These are phyloP conservation scores for Sclerotinia trifoliorum DNA, from an alignment of 2,329 filamentous ascomycete species.

Conservation along the genomic window DNA sequence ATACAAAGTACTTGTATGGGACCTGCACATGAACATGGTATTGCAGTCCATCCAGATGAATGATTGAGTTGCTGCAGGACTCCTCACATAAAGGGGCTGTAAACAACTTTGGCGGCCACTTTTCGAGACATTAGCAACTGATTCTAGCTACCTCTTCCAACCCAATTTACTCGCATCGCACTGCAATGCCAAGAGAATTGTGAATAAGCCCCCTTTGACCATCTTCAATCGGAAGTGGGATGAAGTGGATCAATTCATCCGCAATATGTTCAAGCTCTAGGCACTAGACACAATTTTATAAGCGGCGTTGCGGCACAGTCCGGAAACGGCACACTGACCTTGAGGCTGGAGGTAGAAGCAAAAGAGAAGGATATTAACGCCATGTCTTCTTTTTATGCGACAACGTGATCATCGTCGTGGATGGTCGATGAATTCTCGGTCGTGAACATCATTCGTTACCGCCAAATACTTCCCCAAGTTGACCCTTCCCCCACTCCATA, in stretches of 20 bases:
- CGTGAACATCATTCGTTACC: background rate
- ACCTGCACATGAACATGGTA: too few species aligned
- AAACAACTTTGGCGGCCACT: too few species aligned
- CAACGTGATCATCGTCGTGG: too few species aligned
- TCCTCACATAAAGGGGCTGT: too few species aligned
- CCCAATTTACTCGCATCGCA: background rate
- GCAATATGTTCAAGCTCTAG: constrained; percentile 3
- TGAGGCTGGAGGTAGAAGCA: background rate
- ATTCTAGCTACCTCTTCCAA: too few species aligned
- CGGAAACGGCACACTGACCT: background rate
- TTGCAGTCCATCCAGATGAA: too few species aligned
- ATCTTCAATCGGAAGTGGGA: constrained; percentile 1
- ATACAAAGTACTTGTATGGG: background rate
- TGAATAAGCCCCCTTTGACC: background rate
- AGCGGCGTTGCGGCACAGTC: background rate
- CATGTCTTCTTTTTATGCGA: background rate
- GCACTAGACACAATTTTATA: constrained; percentile 5
- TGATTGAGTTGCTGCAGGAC: too few species aligned
- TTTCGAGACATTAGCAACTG: too few species aligned
- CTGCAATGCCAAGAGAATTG: background rate
- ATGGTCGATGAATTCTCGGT: background rate
- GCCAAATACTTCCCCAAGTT: background rate
- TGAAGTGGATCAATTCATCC: background rate
- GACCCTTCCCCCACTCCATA: too few species aligned
- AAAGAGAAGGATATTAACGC: background rate